Evolutionary conservation across 495 filamentous ascomycete species (phyloP), one percentile per base, ranked within the genome.

Genomic region (Extremus antarcticus): DNA sequence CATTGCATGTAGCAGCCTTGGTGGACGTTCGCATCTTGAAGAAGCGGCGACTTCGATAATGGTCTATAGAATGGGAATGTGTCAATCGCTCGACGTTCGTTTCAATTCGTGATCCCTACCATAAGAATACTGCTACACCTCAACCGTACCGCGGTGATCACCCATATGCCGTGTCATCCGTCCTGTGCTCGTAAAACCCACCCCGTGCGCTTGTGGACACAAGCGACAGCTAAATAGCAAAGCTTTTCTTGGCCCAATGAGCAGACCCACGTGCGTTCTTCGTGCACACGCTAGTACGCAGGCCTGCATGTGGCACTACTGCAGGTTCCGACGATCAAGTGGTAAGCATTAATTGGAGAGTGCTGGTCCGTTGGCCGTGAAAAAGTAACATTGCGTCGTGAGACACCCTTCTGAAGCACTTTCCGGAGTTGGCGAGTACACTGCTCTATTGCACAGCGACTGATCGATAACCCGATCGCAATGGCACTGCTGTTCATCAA

Each of bases 401-500:
- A n/a, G n/a, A n/a, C n/a, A n/a, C n/a, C n/a, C n/a, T n/a, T n/a
- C n/a, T n/a, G n/a, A n/a, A n/a, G n/a, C n/a, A n/a, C n/a, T n/a
- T n/a, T n/a, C n/a, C n/a, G n/a, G n/a, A n/a, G n/a, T n/a, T n/a
- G n/a, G n/a, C n/a, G n/a, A n/a, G n/a, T n/a, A n/a, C n/a, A n/a
- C n/a, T n/a, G n/a, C 40, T 24, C 46, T 13, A 1, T 23, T 35
- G 43, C 32, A 53, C 19, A 19, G n/a, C 7, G n/a, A n/a, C n/a
- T n/a, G 29, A 35, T 35, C 29, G 29, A n/a, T 21, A 20, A 11
- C 19, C 25, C 1, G 10, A 39, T 2, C 19, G 21, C 23, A 15
- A 58, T 58, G 56, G 56, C 56, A 24, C 50, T 43, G 9, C 40
- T 58, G 1, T 53, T 58, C 29, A 4, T 58, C 15, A 58, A 49